phyloP scores from a whole-genome alignment of 176 grass and related monocot genomes.

The Oropetium thomaeum region DNA sequence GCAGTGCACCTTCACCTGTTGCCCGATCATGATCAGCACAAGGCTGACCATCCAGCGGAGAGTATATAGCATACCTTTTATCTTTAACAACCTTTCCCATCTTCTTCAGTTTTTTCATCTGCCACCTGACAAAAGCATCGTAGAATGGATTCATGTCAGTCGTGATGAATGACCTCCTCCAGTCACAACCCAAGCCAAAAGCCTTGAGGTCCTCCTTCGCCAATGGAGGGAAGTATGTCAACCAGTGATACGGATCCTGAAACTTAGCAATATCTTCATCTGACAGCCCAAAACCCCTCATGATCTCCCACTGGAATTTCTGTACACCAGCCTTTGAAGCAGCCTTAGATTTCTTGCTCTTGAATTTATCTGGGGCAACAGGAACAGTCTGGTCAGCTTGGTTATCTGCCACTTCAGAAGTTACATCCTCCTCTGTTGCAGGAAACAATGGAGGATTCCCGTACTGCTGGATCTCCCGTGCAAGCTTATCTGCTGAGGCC shows the following conservation, averaged over 20 bases:
- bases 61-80: constrained; percentile 66
- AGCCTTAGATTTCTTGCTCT: constrained; percentile 69
- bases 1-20: constrained; percentile 60
- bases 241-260: constrained; percentile 68
- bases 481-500: constrained; percentile 71
- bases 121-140: constrained; percentile 75
- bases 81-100: constrained; percentile 75
- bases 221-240: constrained; percentile 54
- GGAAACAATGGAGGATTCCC: constrained; percentile 66
- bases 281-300: constrained; percentile 51
- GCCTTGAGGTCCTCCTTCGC: constrained; percentile 58
- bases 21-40: constrained; percentile 77
- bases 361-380: constrained; percentile 62
- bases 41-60: constrained; percentile 80
- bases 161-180: constrained; percentile 71
- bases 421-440: constrained; percentile 42
- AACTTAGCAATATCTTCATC: constrained; percentile 63
- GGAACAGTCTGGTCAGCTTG: constrained; percentile 27
- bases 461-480: constrained; percentile 48
- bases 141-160: constrained; percentile 74
- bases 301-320: constrained; percentile 81
- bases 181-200: constrained; percentile 71
- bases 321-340: constrained; percentile 48
- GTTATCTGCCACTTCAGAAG: constrained; percentile 26
- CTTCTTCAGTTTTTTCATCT: constrained; percentile 69